Evolutionary conservation across 768 basidiomycete genomes (phyloP), one percentile per base, ranked within the genome.

Genomic region (Russula virescens): DNA sequence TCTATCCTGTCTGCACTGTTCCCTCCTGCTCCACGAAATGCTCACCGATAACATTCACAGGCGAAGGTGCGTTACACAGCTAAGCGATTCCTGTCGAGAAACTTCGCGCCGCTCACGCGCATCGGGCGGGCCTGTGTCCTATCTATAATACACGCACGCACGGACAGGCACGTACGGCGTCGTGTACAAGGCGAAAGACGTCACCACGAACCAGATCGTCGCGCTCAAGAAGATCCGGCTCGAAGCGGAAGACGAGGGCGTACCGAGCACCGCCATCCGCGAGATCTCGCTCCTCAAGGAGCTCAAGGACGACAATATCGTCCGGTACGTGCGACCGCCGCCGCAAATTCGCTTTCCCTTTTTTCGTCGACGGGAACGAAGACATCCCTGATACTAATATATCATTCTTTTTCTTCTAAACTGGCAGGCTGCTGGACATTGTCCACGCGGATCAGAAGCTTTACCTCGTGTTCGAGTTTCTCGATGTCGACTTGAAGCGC

Each of bases 161-260:
- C 26, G 10, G 51, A 38, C 71, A 98, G 96, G 96, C 68, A 98
- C 96, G 26, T 98, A 98, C 68, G 96, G 96, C 60, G 96, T 98
- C 56, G 96, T 98, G 23, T 98, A 98, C 82, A 97, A 98, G 75
- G 96, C 96, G 45, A 83, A 86, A 68, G 95, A 98, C 73, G 76
- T 84, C 65, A 81, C 76, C 50, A 88, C 83, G 10, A 89, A 89
- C 72, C 76, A 85, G 68, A 86, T 98, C 68, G 97, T 99, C 55
- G 97, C 97, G 25, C 80, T 98, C 67, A 99, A 99, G 85, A 99
- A 99, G 82, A 98, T 99, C 72, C 80, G 97, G 45, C 84, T 99
- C 28, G 97, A 98, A 73, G 94, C 94, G 19, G 97, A 98, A 75
- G 97, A 99, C 71, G 97, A 99, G 74, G 97, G 97, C 51, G 97